Percentiles rank a stretch among this genome's conserved stretches.
Conservation (phyloP, 805 yeast genomes). For the Diddensiella caesifluorescens region DNA sequence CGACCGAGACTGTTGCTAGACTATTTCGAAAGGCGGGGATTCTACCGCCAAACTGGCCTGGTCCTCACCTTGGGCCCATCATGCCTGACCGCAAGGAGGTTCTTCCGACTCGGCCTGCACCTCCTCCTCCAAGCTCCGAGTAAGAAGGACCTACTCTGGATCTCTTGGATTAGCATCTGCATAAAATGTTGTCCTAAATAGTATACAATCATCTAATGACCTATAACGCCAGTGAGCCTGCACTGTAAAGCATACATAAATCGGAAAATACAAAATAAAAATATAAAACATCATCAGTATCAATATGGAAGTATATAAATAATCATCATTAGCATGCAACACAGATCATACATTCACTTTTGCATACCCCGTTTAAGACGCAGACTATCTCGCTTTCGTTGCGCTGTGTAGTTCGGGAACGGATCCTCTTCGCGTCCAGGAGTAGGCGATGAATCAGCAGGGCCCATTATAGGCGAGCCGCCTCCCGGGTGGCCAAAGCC, state of each 20-base stretch:
- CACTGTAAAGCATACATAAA: too few relatives aligned
- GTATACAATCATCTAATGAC: too few relatives aligned
- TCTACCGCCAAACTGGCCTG: constrained; percentile 41
- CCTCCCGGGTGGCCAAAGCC: too few relatives aligned
- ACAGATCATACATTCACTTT: neutral
- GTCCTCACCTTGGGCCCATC: constrained; percentile 25
- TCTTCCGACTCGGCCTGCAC: constrained; percentile 5
- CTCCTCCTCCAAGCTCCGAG: neutral
- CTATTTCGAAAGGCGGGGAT: constrained; percentile 67
- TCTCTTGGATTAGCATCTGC: neutral
- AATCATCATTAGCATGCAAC: neutral
- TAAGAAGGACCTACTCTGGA: too few relatives aligned
- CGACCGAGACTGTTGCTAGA: constrained; percentile 72
- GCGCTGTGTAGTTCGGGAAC: constrained; percentile 40
- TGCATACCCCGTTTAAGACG: constrained; percentile 41
- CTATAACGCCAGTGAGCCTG: too few relatives aligned
- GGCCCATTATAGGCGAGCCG: too few relatives aligned
- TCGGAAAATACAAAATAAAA: too few relatives aligned
- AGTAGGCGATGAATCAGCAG: constrained; percentile 2
- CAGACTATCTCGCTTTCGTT: constrained; percentile 48
- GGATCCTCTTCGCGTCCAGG: constrained; percentile 11
- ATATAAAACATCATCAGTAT: too few relatives aligned
- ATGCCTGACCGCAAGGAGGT: constrained; percentile 17
- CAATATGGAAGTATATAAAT: too few relatives aligned
- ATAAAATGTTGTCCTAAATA: too few relatives aligned